Base-by-base conservation (phyloP, 176 grass and related monocot genomes). In the Oryza glaberrima region DNA sequence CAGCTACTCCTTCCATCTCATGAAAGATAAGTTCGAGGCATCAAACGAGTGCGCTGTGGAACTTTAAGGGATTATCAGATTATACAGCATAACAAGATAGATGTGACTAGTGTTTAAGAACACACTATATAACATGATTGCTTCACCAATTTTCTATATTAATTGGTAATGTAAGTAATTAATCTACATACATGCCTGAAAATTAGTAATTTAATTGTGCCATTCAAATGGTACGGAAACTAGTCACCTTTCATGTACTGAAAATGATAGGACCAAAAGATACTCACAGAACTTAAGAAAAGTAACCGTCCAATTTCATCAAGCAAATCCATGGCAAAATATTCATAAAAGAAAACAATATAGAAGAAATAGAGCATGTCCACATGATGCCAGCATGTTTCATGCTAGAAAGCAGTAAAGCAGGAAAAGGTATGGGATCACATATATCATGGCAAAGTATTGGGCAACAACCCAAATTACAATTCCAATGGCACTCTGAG, bases 1-100 rank as follows among this genome's bases (percentile, higher is more conserved):
- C 75, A 77, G 16, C 75, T 14, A 77, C 44, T 52, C 44, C 65
- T 69, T 17, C 15, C 19, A 51, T 52, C 16, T 81, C 44, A 80
- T 47, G 46, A 81, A 69, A 81, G 22, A 69, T 20, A 52, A n/a
- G 23, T 60, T 5, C 2, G 11, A 23, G 5, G 30, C 52, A 58
- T 61, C 15, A 77, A 61, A 40, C 19, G 1, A 77, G 16, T 35
- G 8, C 16, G 13, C 34, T 40, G 30, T 77, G 30, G 10, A 77
- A 40, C 52, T 61, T 61, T 56, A 38, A 77, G 48, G 36, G 52
- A 61, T 77, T 5, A 15, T 41, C 12, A 77, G 52, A 77, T 77
- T 10, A 9, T 9, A 61, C 6, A 60, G 5, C 35, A 61, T 23
- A 61, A 61, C 52, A 61, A 41, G 74, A 76, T n/a, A 76, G 75